Conservation (phyloP, 371 early-diverging fungal genomes). For the Circinella minor region DNA sequence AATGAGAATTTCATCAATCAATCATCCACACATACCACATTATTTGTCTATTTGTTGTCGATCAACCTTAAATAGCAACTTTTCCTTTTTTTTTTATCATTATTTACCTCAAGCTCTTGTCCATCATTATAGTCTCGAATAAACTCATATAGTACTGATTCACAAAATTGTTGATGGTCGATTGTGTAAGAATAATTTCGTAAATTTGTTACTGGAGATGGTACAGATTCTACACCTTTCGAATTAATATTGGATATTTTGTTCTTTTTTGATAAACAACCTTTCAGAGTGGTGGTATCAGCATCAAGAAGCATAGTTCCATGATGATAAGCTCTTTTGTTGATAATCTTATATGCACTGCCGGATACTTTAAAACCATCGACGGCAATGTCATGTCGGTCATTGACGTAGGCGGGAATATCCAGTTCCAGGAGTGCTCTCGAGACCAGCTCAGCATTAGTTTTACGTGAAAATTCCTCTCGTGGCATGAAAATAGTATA, state of each 20-base stretch:
- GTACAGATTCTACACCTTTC: constrained; percentile 89
- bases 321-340: constrained; percentile 89
- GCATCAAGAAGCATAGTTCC: constrained; percentile 97
- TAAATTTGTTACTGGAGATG: constrained; percentile 85
- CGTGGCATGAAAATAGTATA: constrained; percentile 95
- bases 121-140: constrained; percentile 49
- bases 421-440: constrained; percentile 78
- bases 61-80: background rate
- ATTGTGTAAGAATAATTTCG: constrained; percentile 81
- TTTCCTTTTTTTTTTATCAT: background rate
- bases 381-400: constrained; percentile 89
- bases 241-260: constrained; percentile 66
- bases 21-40: background rate
- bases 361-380: constrained; percentile 88
- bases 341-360: constrained; percentile 91
- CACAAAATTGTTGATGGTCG: constrained; percentile 84
- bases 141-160: constrained; percentile 77
- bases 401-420: constrained; percentile 87
- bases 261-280: constrained; percentile 42
- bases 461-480: constrained; percentile 74
- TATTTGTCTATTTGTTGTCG: background rate
- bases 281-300: constrained; percentile 71
- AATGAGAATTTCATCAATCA: background rate
- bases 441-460: constrained; percentile 81
- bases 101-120: constrained; percentile 36